Base-by-base conservation (phyloP, 2,329 filamentous ascomycete species). In the Phaeosphaeriaceae sp. region DNA sequence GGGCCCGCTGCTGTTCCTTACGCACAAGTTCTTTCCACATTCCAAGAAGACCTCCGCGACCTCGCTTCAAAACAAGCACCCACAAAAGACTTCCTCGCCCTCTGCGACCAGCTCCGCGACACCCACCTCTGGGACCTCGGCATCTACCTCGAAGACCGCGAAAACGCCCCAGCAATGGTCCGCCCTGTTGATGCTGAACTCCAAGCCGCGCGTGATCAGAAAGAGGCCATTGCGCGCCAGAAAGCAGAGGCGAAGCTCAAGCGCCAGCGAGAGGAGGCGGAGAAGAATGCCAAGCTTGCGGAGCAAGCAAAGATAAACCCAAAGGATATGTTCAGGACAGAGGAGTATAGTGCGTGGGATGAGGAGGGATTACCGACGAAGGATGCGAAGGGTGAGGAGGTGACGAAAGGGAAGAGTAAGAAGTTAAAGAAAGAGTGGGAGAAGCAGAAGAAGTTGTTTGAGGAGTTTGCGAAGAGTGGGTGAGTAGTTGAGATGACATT, bases 341-440 rank as follows among this genome's bases (percentile, higher is more conserved):
- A 71, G 51, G 86, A 90, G 62, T 97, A 89, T 71, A 86, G 83
- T 65, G 91, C 85, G 19, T 97, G 92, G 91, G 92, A 97, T 72
- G 88, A 85, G 6, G 89, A 94, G 56, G 93, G 93, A 0, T 61
- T 97, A 62, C 93, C 94, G 1, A 90, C 86, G 0, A 91, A 88
- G 78, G 87, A 93, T 74, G 88, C 87, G 61, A 88, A 91, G 31
- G 93, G 92, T 0, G 88, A 87, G 60, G 92, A 96, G 66, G 83
- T 97, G 40, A 86, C 91, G 4, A 97, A 97, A 83, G 90, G 85
- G 58, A 86, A 88, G 72, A 72, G 80, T 51, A 97, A 97, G 84
- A 93, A 92, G 81, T 77, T 97, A 67, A 89, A 84, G 79, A 97
- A 97, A 83, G 89, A 92, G 55, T 96, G 91, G 91, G 91, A 96